phyloP scores from a whole-genome alignment of 2,329 filamentous ascomycete species.

The Metarhizium brunneum region DNA sequence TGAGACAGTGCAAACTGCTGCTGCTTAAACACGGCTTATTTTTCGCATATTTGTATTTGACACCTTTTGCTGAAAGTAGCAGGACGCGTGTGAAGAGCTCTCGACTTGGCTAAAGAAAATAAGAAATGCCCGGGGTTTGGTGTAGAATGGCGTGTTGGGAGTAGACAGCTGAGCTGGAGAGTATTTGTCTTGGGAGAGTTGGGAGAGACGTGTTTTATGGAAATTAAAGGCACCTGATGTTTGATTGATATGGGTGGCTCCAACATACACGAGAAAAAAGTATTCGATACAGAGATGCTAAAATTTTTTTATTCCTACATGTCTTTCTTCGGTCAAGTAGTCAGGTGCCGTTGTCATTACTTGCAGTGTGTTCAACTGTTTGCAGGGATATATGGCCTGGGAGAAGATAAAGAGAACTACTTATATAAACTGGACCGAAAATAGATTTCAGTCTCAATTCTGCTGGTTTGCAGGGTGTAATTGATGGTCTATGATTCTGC shows the following conservation, averaged over 20 bases:
- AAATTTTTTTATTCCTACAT: neutral
- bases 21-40: conserved; percentile 4
- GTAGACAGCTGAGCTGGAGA: neutral
- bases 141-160: neutral
- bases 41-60: neutral
- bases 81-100: neutral
- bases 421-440: neutral
- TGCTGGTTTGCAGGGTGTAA: no score
- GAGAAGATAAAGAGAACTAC: neutral
- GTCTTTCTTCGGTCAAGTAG: neutral
- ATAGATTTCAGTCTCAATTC: neutral
- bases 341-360: neutral
- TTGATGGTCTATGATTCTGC: no score
- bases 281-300: neutral
- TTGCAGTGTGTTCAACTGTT: neutral
- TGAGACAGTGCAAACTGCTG: conserved; percentile 18
- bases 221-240: neutral
- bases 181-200: neutral
- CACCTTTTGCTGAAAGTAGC: neutral
- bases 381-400: neutral
- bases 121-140: neutral
- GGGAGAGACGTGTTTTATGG: neutral
- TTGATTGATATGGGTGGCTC: neutral
- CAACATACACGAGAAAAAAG: neutral
- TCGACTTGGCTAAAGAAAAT: neutral